phyloP scores from a whole-genome alignment of 306 rosid species.

The Trifolium pratense region DNA sequence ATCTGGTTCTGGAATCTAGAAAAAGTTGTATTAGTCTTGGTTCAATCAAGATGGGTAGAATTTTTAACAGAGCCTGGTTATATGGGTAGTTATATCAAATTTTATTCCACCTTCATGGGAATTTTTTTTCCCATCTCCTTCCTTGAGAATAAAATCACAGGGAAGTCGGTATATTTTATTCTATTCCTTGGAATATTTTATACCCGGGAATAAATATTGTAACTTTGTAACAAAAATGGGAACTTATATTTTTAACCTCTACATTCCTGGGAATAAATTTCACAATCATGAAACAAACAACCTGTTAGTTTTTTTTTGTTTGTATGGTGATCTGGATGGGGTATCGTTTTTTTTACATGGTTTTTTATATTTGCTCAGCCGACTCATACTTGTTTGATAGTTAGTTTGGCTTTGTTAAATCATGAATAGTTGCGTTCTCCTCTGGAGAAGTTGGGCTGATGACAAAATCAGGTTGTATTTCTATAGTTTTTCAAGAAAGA shows the following conservation, averaged over 20 bases:
- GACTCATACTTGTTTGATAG: constrained; percentile 2
- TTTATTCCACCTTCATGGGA: too few species aligned
- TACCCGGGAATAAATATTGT: too few species aligned
- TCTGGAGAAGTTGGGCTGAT: constrained; percentile 4
- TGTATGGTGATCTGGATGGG: constrained; percentile 1
- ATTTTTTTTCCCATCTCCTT: too few species aligned
- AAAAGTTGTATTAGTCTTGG: constrained; percentile 11
- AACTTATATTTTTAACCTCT: too few species aligned
- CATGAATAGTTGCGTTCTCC: constrained; percentile 16
- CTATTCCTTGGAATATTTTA: too few species aligned
- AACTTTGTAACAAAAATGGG: too few species aligned
- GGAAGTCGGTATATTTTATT: too few species aligned
- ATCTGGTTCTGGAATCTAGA: constrained; percentile 23
- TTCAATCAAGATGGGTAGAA: constrained; percentile 15
- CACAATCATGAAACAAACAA: too few species aligned
- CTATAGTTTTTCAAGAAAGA: constrained; percentile 13
- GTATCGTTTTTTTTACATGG: neutral
- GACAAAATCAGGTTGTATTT: constrained; percentile 19
- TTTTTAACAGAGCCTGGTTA: neutral
- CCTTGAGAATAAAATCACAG: too few species aligned
- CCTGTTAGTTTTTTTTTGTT: neutral
- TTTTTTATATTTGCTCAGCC: neutral
- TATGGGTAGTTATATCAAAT: too few species aligned
- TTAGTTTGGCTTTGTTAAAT: constrained; percentile 4
- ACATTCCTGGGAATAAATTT: too few species aligned